Evolutionary conservation across 1,139 yeast genomes (phyloP).

Genomic region (Blastobotrys malaysiensis): DNA sequence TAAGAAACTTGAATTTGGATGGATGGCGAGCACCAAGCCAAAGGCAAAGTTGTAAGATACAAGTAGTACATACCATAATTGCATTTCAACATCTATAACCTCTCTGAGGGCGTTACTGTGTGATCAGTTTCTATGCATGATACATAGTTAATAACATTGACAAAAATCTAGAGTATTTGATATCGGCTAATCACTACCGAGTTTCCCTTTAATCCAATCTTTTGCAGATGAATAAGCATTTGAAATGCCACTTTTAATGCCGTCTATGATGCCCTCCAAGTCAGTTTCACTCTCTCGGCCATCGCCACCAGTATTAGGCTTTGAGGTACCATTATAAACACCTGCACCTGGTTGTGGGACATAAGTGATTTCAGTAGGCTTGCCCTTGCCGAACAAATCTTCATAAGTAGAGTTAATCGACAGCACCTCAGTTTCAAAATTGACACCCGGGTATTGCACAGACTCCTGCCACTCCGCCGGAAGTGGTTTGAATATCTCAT

Average conservation of each 20-base stretch:
- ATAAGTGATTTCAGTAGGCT: neutral
- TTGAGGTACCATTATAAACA: neutral
- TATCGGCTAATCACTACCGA: neutral
- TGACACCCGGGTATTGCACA: conserved; percentile 51
- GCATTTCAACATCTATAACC: neutral
- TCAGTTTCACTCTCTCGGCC: neutral
- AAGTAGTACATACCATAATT: neutral
- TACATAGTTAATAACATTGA: neutral
- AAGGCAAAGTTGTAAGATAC: conserved; percentile 16
- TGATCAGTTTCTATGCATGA: neutral
- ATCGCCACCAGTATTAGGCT: neutral
- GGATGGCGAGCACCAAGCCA: conserved; percentile 50
- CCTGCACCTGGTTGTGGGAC: neutral
- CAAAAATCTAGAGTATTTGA: neutral
- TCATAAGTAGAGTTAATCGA: conserved; percentile 33
- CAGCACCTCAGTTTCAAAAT: conserved; percentile 36
- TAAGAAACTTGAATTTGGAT: conserved; percentile 52
- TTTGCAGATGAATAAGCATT: neutral
- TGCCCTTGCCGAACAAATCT: conserved; percentile 18
- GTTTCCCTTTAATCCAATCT: neutral
- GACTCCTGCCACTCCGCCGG: conserved; percentile 53
- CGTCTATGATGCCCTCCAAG: neutral
- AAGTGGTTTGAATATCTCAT: conserved; percentile 29
- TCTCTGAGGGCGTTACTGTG: too few species aligned
- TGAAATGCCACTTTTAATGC: neutral